Base-by-base conservation (phyloP, 345 rosid genomes). In the Microcos paniculata region DNA sequence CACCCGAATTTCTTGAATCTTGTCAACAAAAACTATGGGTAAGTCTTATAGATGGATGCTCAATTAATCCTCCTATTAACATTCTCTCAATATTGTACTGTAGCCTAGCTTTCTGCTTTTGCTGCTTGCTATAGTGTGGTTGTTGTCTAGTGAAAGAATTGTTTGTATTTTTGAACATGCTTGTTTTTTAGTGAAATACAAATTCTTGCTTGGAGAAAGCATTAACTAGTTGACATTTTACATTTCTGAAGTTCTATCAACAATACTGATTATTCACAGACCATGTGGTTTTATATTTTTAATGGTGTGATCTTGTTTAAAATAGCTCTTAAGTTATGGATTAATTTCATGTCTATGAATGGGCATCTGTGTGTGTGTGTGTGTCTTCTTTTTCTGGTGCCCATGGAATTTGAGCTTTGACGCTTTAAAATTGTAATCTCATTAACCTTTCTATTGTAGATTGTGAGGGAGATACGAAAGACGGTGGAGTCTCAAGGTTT, bases 381-480 rank as follows among this genome's bases (percentile, higher is more conserved):
- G 12, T 42, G 70, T 6, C 70, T 42, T 40, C 4, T 21, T 64
- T 64, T 63, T 63, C 49, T 63, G 28, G 49, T 40, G 30, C 70
- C 45, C 18, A 59, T 31, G 40, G 38, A 31, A 57, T 76, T 31
- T 68, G 45, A 68, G 49, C 16, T 71, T 43, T 66, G 40, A 67
- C 21, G 10, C 42, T 46, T 64, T 40, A 3, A 62, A 18, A 51
- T 76, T 56, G 26, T 62, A 59, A 67, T 72, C 53, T 31, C 46
- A 51, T 71, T 64, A 2, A 57, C 16, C 64, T 35, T 21, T 46
- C 61, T 75, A 57, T 83, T 62, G 85, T 86, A 93, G 98, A 90
- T 95, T 38, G 87, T 93, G 43, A 90, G 90, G 2, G 97, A 91
- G 85, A 88, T 93, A 78, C 96, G 96, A 80, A 91, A 81, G 83